These are phyloP conservation scores for Aspergillus leporis DNA, from an alignment of 495 filamentous ascomycete species.

Conservation along the genomic window DNA sequence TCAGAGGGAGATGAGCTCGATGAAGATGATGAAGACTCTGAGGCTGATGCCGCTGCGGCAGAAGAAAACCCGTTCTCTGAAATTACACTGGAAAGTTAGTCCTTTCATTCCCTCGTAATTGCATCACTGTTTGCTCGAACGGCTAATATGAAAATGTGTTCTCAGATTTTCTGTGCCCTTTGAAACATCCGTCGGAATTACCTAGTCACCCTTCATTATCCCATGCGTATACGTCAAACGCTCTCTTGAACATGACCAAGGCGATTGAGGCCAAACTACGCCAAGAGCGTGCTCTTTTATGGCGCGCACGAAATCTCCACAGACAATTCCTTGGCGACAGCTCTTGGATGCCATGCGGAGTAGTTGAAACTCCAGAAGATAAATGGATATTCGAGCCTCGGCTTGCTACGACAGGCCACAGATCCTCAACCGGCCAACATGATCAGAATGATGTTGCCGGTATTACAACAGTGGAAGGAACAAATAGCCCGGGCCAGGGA, in stretches of 20 bases:
- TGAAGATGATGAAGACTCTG: constrained; percentile 73
- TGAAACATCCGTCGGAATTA: constrained; percentile 84
- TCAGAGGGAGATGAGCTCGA: constrained; percentile 83
- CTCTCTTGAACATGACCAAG: constrained; percentile 74
- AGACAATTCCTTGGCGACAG: constrained; percentile 77
- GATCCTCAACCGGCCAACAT: constrained; percentile 19
- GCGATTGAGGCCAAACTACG: constrained; percentile 71
- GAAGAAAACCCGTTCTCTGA: constrained; percentile 84
- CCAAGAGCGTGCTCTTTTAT: constrained; percentile 72
- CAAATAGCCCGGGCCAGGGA: constrained; percentile 10
- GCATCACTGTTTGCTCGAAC: neutral
- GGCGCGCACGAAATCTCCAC: constrained; percentile 75
- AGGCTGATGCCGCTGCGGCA: constrained; percentile 66
- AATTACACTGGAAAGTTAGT: constrained; percentile 79
- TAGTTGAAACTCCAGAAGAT: constrained; percentile 40
- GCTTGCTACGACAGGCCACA: constrained; percentile 19
- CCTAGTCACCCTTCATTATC: constrained; percentile 81
- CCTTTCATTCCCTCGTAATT: neutral
- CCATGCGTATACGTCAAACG: constrained; percentile 75
- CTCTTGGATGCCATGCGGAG: constrained; percentile 73
- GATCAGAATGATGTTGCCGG: constrained; percentile 17
- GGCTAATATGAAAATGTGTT: neutral
- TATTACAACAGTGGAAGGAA: constrained; percentile 9
- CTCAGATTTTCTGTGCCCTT: constrained; percentile 79
- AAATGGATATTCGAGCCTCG: constrained; percentile 44